These are phyloP conservation scores for Cornus suecica DNA, from an alignment of 148 eudicot genomes.

Conservation along the genomic window DNA sequence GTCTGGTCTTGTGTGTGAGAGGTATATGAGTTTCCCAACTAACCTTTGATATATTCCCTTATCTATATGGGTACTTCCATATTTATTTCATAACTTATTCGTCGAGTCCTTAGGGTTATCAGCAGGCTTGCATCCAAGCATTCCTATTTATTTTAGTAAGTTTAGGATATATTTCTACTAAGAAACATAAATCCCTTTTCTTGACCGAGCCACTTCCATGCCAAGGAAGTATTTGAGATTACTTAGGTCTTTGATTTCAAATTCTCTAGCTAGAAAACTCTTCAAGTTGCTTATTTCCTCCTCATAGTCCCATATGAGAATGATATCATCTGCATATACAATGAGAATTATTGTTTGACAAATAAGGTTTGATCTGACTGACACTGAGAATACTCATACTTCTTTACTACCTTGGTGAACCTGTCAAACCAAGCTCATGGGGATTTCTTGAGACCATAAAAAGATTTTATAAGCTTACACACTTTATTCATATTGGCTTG, in stretches of 20 bases:
- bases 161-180: background rate
- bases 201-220: background rate
- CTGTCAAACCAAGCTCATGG: conserved; percentile 3
- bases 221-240: too few relatives aligned
- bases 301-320: background rate
- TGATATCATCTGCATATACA: background rate
- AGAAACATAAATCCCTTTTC: background rate
- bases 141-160: too few relatives aligned
- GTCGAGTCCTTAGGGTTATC: background rate
- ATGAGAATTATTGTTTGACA: background rate
- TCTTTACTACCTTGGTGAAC: background rate
- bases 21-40: too few relatives aligned
- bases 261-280: background rate
- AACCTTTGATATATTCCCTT: background rate
- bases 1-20: too few relatives aligned
- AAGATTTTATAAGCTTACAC: too few relatives aligned
- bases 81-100: background rate
- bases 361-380: too few relatives aligned
- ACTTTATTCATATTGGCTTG: too few relatives aligned
- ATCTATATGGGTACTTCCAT: background rate
- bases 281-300: background rate
- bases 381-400: background rate
- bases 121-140: too few relatives aligned
- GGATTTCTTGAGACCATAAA: background rate
- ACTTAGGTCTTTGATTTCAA: too few relatives aligned